Base-by-base conservation (phyloP, 768 basidiomycete species). In the Melanogaster broomeanus region DNA sequence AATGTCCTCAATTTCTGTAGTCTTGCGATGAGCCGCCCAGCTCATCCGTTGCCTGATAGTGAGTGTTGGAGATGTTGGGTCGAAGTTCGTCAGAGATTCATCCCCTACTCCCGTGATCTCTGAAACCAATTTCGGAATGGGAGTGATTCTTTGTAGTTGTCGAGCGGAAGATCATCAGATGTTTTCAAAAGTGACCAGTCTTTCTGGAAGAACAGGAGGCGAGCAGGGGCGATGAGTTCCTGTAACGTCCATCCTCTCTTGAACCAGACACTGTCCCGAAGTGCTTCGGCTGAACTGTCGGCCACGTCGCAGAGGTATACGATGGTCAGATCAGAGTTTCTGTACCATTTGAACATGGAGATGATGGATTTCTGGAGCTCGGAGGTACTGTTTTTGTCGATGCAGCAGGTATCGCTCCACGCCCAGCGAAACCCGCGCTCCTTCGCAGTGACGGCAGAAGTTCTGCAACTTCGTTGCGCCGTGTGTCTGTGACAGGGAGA, bases 261-360 rank as follows among this genome's bases (percentile, higher is more conserved):
- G 42, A 67, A 69, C 67, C 67, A 69, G 13, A 52, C 0, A 30
- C 62, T 58, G 35, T 45, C 31, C 30, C n/a, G 46, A 24, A 64
- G 44, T 46, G 47, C 55, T 42, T 55, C 61, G 16, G 42, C 9
- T 21, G 56, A 56, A 12, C 56, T 43, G 12, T 53, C 55, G 15
- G 1, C 16, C 13, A 63, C 60, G 8, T 64, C 63, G 21, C 51
- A 49, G 28, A 68, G 48, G 24, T 68, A 59, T 21, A 67, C 43
- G 47, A 67, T 45, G 12, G 65, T 67, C 21, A 67, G 42, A 21
- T 54, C 53, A 25, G 66, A 62, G 4, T 61, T 49, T 3, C 59
- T 47, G 30, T 68, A 68, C 66, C 66, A 68, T 21, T 25, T 50
- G 52, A 69, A 68, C 66, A 68, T 68, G 44, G 66, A 65, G 19